Evolutionary conservation across 1,284 basidiomycete genomes (phyloP).

Genomic region (Rhodotorula sp.): DNA sequence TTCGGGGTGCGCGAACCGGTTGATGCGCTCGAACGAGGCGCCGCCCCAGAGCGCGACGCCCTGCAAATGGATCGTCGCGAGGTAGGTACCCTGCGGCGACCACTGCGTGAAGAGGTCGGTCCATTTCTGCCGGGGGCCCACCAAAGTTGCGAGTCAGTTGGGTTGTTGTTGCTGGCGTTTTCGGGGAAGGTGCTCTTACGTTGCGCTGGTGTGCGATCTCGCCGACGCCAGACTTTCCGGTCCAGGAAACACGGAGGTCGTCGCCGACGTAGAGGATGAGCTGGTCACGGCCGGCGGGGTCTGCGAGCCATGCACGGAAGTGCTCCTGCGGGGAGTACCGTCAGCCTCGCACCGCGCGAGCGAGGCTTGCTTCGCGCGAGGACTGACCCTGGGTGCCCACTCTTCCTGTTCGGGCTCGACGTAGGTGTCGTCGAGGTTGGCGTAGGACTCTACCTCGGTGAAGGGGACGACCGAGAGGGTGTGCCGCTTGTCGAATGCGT

Average conservation of each 20-base stretch:
- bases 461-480: slow-evolving; percentile 87
- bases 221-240: slow-evolving; percentile 82
- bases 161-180: not conserved
- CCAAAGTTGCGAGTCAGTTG: not conserved
- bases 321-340: slow-evolving; percentile 67
- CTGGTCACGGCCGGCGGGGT: slow-evolving; percentile 89
- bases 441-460: slow-evolving; percentile 84
- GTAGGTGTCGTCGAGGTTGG: slow-evolving; percentile 77
- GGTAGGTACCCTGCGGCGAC: slow-evolving; percentile 92
- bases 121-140: slow-evolving; percentile 65
- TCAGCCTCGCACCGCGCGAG: not conserved
- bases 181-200: slow-evolving; percentile 52
- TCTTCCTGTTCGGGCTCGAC: slow-evolving; percentile 74
- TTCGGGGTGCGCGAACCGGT: slow-evolving; percentile 91
- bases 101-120: slow-evolving; percentile 96
- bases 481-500: slow-evolving; percentile 89
- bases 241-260: slow-evolving; percentile 90
- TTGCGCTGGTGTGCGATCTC: slow-evolving; percentile 74
- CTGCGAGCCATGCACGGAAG: slow-evolving; percentile 89
- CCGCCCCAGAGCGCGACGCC: slow-evolving; percentile 97
- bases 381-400: slow-evolving; percentile 71
- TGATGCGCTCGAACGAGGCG: slow-evolving; percentile 75
- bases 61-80: slow-evolving; percentile 91
- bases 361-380: slow-evolving; percentile 1
- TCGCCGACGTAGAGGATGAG: slow-evolving; percentile 91